These are phyloP conservation scores for Cryptosporidium xiaoi DNA, from an alignment of 169 alveolate species.

Conservation along the genomic window DNA sequence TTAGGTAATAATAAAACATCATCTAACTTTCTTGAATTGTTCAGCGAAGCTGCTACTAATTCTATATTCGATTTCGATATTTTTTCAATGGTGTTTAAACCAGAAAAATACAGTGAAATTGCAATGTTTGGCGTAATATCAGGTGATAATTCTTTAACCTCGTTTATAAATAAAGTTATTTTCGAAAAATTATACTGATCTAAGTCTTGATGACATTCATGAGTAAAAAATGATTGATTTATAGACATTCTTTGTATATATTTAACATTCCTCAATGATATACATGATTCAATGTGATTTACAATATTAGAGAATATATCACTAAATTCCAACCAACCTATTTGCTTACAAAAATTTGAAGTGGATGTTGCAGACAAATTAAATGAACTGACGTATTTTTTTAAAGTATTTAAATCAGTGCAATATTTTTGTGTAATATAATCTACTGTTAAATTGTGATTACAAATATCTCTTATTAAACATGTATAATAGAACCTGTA, in stretches of 20 bases:
- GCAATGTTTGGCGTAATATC: slow-evolving; percentile 61
- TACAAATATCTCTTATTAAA: slow-evolving; percentile 40
- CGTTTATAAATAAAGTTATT: slow-evolving; percentile 18
- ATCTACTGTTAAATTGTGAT: slow-evolving; percentile 35
- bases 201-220: not conserved
- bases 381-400: slow-evolving; percentile 4
- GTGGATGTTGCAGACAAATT: slow-evolving; percentile 7
- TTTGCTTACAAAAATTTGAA: slow-evolving; percentile 17
- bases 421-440: slow-evolving; percentile 27
- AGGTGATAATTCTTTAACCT: not conserved
- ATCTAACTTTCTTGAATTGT: slow-evolving; percentile 28
- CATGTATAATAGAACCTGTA: slow-evolving; percentile 62
- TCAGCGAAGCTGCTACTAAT: not conserved
- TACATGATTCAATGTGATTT: slow-evolving; percentile 6
- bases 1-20: not conserved
- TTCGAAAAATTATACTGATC: slow-evolving; percentile 8
- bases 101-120: slow-evolving; percentile 50
- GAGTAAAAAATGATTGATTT: not conserved
- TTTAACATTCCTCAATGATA: slow-evolving; percentile 27
- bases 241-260: not conserved
- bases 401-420: not conserved
- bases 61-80: slow-evolving; percentile 18
- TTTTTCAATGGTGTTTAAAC: slow-evolving; percentile 31
- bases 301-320: slow-evolving; percentile 28
- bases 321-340: slow-evolving; percentile 48